Base-by-base conservation (phyloP, 257 asterid genomes). In the Plantago major region DNA sequence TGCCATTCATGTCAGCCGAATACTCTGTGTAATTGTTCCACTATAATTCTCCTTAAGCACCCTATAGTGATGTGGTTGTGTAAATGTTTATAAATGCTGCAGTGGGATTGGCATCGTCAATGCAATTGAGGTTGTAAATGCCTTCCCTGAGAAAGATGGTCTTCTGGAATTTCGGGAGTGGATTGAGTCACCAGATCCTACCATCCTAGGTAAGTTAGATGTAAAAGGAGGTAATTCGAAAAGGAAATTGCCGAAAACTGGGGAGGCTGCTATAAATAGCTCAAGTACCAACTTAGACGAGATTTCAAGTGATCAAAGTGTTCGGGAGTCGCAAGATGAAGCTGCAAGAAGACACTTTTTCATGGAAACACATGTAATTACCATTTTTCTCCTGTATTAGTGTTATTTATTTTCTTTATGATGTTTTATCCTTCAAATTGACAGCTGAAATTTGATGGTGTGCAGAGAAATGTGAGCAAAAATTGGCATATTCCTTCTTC, bases 101-200 rank as follows among this genome's bases (percentile, higher is more conserved):
- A 92, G 97, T 67, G 97, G 99, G 56, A 88, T 92, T 19, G 99
- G 97, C 71, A 92, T 92, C 67, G 99, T 92, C 52, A 89, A 92
- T 73, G 97, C 99, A 38, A 85, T 89, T 48, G 99, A 92, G 79
- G 96, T 92, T 52, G 85, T 92, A 60, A 89, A 84, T 73, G 99
- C 99, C 47, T 92, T 92, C 73, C 95, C 93, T 56, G 90, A 85
- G 66, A 84, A 80, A 78, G 88, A 87, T 26, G 97, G 96, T 67
- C 90, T 92, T 58, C 70, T 60, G 63, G 84, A 81, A 77, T 92
- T 92, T 68, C 91, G 97, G 11, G 88, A 84, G 79, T 92, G 97
- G 97, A 88, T 92, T 48, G 97, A 92, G 70, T 92, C 95, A 6
- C 99, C 97, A 43, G 99, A 89, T 68, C 97, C 96, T 22, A 66